Percentiles rank a stretch among this genome's conserved stretches.
phyloP scores from a whole-genome alignment of 2,329 filamentous ascomycete species.

The Cladobotryum mycophilum region DNA sequence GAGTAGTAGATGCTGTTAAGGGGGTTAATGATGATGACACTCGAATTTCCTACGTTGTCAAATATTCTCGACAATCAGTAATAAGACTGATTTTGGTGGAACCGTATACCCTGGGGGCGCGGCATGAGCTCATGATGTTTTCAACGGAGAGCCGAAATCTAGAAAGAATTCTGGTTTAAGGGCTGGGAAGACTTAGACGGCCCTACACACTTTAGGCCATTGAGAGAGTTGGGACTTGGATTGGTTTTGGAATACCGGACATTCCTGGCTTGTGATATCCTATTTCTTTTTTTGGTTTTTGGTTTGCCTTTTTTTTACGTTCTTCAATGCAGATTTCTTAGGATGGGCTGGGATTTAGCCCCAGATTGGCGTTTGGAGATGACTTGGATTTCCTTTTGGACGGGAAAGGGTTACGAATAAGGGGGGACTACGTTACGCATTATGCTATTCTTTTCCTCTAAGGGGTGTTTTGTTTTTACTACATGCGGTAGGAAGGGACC shows the following conservation, averaged over 20 bases:
- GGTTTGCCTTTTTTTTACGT: neutral
- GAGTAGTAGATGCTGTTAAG: conserved; percentile 25
- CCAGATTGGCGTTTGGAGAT: conserved; percentile 10
- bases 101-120: too few relatives aligned
- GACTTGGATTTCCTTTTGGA: neutral
- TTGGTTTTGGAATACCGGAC: too few relatives aligned
- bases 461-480: conserved; percentile 1
- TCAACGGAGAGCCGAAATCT: too few relatives aligned
- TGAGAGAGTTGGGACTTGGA: too few relatives aligned
- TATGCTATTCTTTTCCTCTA: neutral
- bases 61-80: too few relatives aligned
- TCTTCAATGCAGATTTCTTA: neutral
- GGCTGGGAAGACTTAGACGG: too few relatives aligned
- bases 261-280: neutral
- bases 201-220: too few relatives aligned
- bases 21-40: too few relatives aligned
- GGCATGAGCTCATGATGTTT: too few relatives aligned
- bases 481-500: conserved; percentile 7
- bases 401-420: neutral
- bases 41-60: too few relatives aligned
- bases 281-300: neutral
- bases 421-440: neutral
- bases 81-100: too few relatives aligned
- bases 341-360: neutral
- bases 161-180: too few relatives aligned